Base-by-base conservation (phyloP, 139 green algal species). In the Axilococcus clingmanii region DNA sequence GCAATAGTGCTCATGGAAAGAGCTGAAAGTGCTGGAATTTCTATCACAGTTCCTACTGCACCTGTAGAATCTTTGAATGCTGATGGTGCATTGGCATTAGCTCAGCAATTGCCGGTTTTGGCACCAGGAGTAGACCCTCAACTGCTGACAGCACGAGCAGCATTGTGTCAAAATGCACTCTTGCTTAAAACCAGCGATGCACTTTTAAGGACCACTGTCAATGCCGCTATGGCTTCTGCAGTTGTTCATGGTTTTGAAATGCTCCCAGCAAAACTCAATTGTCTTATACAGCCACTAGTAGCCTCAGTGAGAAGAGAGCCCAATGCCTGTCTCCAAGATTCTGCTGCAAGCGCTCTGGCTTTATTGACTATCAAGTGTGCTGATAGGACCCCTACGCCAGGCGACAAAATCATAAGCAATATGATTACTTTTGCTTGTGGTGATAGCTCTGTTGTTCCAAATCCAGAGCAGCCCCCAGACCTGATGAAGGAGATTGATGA, bases 281-380 rank as follows among this genome's bases (percentile, higher is more conserved):
- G 57, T 4, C 35, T 97, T 36, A 81, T 97, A 22, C 86, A 95
- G 57, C 89, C 89, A 19, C 72, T 98, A 7, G 94, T 98, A 81
- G 76, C 62, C 0, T 63, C 63, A 11, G 40, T 95, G 19, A 71
- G 86, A 4, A 74, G 69, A 11, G 85, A 94, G 67, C 48, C 74
- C 23, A 70, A 93, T 28, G 25, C 55, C 7, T 23, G 47, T 23
- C 59, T 94, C 55, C 80, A 87, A 55, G 37, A 52, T 17, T 11
- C 41, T 12, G 69, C 65, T 7, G 82, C 81, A 4, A 55, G 41
- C 28, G 76, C 73, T 0, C 47, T 96, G 35, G 89, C 90, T 7
- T 31, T 76, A 48, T 63, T 96, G n/a, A 64, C 88, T 36, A 48
- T 55, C 4, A 40, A 77, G 14, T 87, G 72, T 56, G 48, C 47